These are phyloP conservation scores for Rasamsonia emersonii DNA, from an alignment of 2,329 filamentous ascomycete genomes.

Conservation along the genomic window DNA sequence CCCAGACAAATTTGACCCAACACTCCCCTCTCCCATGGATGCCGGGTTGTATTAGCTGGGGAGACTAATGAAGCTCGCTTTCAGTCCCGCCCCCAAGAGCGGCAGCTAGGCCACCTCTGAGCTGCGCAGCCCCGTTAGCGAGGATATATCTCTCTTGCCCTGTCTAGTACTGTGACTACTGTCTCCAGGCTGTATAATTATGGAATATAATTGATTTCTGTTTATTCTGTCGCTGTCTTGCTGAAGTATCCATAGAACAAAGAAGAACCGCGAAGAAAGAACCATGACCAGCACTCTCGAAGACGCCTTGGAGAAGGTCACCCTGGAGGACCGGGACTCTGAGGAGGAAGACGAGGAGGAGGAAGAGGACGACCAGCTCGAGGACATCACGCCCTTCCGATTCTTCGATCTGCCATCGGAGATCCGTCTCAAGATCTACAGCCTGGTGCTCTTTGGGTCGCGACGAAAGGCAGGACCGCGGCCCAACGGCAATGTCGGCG, in stretches of 20 bases:
- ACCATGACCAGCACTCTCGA: conserved; percentile 14
- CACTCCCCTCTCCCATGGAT: conserved; percentile 41
- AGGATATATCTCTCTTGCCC: too few species aligned
- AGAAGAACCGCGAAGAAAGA: conserved; percentile 8
- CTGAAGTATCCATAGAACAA: not conserved
- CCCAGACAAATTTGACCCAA: conserved; percentile 53
- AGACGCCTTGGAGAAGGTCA: conserved; percentile 16
- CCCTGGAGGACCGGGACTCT: conserved; percentile 16
- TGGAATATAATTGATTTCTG: not conserved
- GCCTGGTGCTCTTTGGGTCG: conserved; percentile 34
- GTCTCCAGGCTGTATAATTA: conserved; percentile 6
- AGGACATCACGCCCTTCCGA: conserved; percentile 30
- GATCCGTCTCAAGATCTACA: conserved; percentile 43
- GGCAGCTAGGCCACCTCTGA: conserved; percentile 39
- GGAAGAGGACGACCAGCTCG: conserved; percentile 3
- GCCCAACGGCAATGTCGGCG: conserved; percentile 25
- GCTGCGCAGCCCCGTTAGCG: conserved; percentile 41
- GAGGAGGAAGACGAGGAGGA: conserved; percentile 14
- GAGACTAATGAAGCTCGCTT: conserved; percentile 33
- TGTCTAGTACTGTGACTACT: too few species aligned
- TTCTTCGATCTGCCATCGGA: conserved; percentile 48
- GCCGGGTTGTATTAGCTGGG: conserved; percentile 52
- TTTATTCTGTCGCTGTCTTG: not conserved
- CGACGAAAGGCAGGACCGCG: conserved; percentile 18
- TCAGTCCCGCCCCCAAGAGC: conserved; percentile 42